Percentiles rank a stretch among this genome's conserved stretches.
These are phyloP conservation scores for Xanthoconium stramineum DNA, from an alignment of 768 basidiomycete genomes.

Conservation along the genomic window DNA sequence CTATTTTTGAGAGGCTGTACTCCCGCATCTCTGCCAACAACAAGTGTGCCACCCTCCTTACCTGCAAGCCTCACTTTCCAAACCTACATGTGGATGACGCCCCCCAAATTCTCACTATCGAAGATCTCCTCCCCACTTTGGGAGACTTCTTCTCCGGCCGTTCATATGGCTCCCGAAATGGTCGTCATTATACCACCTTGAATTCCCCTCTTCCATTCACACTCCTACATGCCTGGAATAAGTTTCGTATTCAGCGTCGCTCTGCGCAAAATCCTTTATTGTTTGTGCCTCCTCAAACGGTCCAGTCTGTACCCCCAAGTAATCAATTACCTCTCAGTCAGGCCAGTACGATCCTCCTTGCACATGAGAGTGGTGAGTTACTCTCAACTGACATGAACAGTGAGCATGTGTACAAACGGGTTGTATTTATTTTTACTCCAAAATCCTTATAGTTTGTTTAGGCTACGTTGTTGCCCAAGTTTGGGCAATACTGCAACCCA, in stretches of 20 bases:
- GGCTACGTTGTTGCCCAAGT: constrained; percentile 1
- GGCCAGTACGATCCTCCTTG: constrained; percentile 2
- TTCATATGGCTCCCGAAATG: neutral
- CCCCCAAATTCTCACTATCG: neutral
- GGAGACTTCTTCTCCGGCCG: constrained; percentile 2
- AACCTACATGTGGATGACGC: neutral
- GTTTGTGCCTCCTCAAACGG: constrained; percentile 2
- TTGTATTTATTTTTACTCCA: neutral
- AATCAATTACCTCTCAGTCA: neutral
- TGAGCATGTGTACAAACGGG: neutral
- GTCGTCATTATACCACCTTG: neutral
- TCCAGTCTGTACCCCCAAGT: constrained; percentile 8
- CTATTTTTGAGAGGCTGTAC: neutral
- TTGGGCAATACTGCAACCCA: neutral
- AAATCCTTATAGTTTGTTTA: neutral
- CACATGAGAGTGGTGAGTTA: constrained; percentile 8
- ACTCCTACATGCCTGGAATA: constrained; percentile 1
- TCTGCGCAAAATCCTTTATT: constrained; percentile 1
- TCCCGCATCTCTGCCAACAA: neutral
- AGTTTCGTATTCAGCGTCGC: constrained; percentile 5
- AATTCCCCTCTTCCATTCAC: neutral
- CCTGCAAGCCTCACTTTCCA: constrained; percentile 1
- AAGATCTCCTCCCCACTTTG: constrained; percentile 5
- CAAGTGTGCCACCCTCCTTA: neutral
- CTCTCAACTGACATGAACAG: neutral